Conservation (phyloP, 1,139 yeast genomes). For the Spathaspora jeffriesii region DNA sequence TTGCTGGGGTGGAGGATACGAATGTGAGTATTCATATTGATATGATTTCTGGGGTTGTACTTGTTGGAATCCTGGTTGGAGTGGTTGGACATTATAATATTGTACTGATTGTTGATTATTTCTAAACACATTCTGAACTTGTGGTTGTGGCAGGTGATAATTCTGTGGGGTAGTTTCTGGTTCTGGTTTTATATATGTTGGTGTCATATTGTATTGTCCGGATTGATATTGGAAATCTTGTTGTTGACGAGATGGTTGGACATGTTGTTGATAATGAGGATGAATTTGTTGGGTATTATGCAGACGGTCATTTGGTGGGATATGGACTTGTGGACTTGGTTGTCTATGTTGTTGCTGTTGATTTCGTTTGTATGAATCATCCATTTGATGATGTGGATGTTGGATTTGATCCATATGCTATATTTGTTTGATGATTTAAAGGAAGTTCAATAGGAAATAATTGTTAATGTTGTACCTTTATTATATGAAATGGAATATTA, state of each 20-base stretch:
- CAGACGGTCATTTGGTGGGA: neutral
- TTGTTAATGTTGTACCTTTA: neutral
- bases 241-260: constrained; percentile 2
- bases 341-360: neutral
- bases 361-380: constrained; percentile 1
- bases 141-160: constrained; percentile 7
- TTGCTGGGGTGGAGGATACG: constrained; percentile 1
- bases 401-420: constrained; percentile 4
- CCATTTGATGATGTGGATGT: constrained; percentile 3
- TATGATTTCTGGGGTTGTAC: constrained; percentile 5
- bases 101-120: neutral
- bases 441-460: neutral
- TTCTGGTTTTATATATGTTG: neutral
- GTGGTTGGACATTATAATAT: neutral
- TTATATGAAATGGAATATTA: neutral
- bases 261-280: constrained; percentile 11
- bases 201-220: constrained; percentile 1
- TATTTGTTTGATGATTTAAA: neutral
- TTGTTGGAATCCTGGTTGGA: constrained; percentile 6
- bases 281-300: constrained; percentile 6
- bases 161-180: neutral
- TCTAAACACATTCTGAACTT: constrained; percentile 5
- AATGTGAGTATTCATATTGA: constrained; percentile 7
- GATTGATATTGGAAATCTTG: constrained; percentile 4
- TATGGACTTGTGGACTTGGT: neutral